Evolutionary conservation across 140 eudicot genomes (phyloP), one percentile per base, ranked within the genome.

Genomic region (Stevia rebaudiana): DNA sequence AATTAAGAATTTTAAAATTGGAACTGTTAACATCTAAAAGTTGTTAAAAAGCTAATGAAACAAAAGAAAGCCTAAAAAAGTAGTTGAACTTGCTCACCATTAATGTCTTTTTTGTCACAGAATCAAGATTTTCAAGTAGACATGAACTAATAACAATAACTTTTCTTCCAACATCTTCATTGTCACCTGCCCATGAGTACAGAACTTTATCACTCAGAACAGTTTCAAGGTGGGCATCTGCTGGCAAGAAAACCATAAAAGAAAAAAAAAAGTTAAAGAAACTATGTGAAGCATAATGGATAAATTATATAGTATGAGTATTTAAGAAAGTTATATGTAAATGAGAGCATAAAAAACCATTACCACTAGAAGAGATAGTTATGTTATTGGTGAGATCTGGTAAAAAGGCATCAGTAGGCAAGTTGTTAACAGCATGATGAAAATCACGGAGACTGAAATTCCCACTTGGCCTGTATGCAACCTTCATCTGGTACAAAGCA

Each of bases 361-460:
- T 73, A 87, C 95, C 88, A 48, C 56, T 63, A 61, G 77, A 84
- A 40, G 74, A 70, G 51, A 81, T 48, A 53, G 84, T 71, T 67
- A 82, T 77, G 50, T 73, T 63, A 72, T 70, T 80, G 54, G 31
- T 78, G 53, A 78, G 19, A 53, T 81, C 82, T 48, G 89, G 89
- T 19, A 73, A 69, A 65, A 80, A 87, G 48, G 81, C 84, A 79
- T 87, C 89, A 63, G 71, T 52, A 39, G 96, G 98, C 68, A 91
- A 30, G 74, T 81, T 85, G 57, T 86, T 87, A 77, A 91, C 85
- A 40, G 96, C 95, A 77, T 85, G 90, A 72, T 91, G 98, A 72
- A 91, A 83, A 78, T 91, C 95, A 66, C 95, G 96, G 33, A 91
- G 83, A 76, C 73, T 85, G 77, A 91, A 91, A 72, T 71, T 75